Evolutionary conservation across 139 green algal species (phyloP).

Genomic region (Gonium pectorale): DNA sequence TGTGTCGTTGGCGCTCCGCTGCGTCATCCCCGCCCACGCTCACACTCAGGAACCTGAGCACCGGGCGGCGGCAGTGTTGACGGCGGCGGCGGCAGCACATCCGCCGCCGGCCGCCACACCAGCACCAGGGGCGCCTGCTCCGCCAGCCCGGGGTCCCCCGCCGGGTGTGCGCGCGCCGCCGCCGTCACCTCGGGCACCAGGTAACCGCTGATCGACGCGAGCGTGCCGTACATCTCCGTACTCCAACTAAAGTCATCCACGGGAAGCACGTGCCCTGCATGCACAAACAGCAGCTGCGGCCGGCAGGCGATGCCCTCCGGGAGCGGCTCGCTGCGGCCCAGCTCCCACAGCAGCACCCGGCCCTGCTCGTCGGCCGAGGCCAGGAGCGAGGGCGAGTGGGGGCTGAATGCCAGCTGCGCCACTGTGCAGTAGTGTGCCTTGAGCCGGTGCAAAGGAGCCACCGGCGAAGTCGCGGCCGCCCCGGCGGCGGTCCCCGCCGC

Average conservation of each 20-base stretch:
- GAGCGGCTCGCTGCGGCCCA: background rate
- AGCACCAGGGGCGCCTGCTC: constrained; percentile 17
- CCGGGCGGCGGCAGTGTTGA: too few relatives aligned
- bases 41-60: too few relatives aligned
- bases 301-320: constrained; percentile 4
- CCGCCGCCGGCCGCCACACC: constrained; percentile 35
- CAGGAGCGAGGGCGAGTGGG: background rate
- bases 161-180: background rate
- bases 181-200: background rate
- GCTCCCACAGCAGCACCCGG: constrained; percentile 43
- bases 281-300: constrained; percentile 23
- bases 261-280: constrained; percentile 36
- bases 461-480: background rate
- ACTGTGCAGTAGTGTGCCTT: constrained; percentile 9
- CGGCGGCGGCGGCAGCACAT: constrained; percentile 8
- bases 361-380: constrained; percentile 32
- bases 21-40: too few relatives aligned
- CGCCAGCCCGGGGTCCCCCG: background rate
- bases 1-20: too few relatives aligned
- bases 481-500: background rate
- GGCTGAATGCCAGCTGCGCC: constrained; percentile 21
- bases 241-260: constrained; percentile 43
- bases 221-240: constrained; percentile 38
- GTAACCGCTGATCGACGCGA: background rate
- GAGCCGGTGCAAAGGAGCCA: background rate